Evolutionary conservation across 306 rosid genomes (phyloP), one percentile per base, ranked within the genome.

Genomic region (Quillaja saponaria): DNA sequence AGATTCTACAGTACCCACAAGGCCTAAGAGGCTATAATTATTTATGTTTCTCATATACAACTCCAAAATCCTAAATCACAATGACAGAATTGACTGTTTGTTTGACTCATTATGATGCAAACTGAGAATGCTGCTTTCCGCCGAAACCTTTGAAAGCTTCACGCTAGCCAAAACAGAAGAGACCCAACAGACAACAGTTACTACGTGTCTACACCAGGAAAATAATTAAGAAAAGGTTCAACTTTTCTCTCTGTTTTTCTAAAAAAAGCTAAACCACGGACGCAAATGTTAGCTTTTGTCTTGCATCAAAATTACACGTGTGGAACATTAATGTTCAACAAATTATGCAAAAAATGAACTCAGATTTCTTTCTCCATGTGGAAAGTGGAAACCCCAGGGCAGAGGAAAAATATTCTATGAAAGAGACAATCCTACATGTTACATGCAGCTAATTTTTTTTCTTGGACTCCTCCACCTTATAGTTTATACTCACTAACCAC

Each of bases 101-200:
- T 52, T 28, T 58, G 46, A 61, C 50, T 19, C 18, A 10, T 19
- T 16, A 35, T 52, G 49, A 25, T 4, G 31, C 17, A 28, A 5
- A 65, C 40, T 47, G 41, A 73, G 49, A 73, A 69, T 35, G 76
- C 71, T 60, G 71, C 79, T 72, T 76, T 76, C 75, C 42, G 37
- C 60, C 69, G 49, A 63, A 75, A 60, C 71, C 74, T 64, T 28
- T 75, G 18, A 65, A 71, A 56, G 4, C 31, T 55, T 45, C 28
- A 50, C 66, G 20, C 57, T 21, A 49, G 41, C 34, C 48, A 8
- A 25, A 48, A 49, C 55, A 15, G 19, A 67, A 17, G 45, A 55
- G 71, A 72, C 74, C 46, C 14, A 0, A 10, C 37, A 33, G n/a
- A n/a, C n/a, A n/a, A n/a, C n/a, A n/a, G n/a, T n/a, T n/a, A 41